A percentile compares a stretch with the other conserved stretches of the same genome.
Evolutionary conservation across 2,329 filamentous ascomycete genomes (phyloP).

Genomic region (Fusarium solani-melongenae): DNA sequence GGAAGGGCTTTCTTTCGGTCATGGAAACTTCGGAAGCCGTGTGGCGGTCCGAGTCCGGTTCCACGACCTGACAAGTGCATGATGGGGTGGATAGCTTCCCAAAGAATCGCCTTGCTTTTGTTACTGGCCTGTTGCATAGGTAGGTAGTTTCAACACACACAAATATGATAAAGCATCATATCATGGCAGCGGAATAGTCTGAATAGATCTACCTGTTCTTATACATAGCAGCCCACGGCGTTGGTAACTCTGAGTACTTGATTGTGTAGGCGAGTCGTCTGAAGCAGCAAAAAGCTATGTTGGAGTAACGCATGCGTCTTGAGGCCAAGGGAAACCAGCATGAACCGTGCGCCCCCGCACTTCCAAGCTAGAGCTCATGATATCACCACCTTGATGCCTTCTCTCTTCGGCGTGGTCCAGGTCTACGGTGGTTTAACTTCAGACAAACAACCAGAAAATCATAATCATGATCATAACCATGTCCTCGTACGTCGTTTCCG

Average conservation of each 20-base stretch:
- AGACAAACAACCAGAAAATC: neutral
- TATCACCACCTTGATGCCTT: constrained; percentile 3
- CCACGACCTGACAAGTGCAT: neutral
- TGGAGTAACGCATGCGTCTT: constrained; percentile 1
- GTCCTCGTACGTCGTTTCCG: neutral
- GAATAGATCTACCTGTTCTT: neutral
- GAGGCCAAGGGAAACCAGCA: neutral
- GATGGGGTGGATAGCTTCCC: neutral
- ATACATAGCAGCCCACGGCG: neutral
- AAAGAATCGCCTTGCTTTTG: neutral
- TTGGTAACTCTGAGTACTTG: neutral
- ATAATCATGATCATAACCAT: neutral
- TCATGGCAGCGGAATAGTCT: neutral
- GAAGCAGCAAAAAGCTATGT: neutral
- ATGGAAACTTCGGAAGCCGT: neutral
- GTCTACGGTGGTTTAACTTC: neutral
- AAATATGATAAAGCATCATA: neutral
- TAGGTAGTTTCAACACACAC: neutral
- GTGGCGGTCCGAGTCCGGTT: neutral
- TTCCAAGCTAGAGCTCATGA: constrained; percentile 28
- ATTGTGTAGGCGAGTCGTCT: neutral
- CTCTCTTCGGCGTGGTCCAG: neutral
- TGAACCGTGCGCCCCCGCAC: constrained; percentile 37
- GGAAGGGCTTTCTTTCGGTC: neutral
- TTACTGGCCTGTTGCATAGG: neutral